A percentile compares a stretch with the other conserved stretches of the same genome.
These are phyloP conservation scores for Lentinula edodes DNA, from an alignment of 768 basidiomycete genomes.

Conservation along the genomic window DNA sequence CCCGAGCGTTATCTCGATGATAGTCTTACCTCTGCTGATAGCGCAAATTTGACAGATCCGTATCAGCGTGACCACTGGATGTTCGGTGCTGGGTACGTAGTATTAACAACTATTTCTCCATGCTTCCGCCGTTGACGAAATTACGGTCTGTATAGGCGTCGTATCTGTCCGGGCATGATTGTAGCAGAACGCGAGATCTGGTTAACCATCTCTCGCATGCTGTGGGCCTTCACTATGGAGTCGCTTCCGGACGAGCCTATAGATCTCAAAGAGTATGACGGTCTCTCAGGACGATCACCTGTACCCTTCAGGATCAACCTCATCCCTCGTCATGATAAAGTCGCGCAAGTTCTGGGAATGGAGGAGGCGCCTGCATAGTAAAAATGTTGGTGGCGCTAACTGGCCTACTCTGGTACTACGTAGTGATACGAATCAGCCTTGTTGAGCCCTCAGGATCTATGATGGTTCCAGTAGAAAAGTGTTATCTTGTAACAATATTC, in stretches of 20 bases:
- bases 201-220: slow-evolving; percentile 27
- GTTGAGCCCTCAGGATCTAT: no score
- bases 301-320: slow-evolving; percentile 22
- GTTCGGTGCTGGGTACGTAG: slow-evolving; percentile 29
- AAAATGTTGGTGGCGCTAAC: neutral
- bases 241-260: slow-evolving; percentile 26
- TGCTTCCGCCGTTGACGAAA: neutral
- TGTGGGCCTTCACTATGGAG: slow-evolving; percentile 27
- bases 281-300: slow-evolving; percentile 25
- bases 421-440: no score
- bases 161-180: slow-evolving; percentile 28
- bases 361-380: neutral
- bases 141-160: slow-evolving; percentile 12
- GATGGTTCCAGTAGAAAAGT: no score
- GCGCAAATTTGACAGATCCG: slow-evolving; percentile 22
- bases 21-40: slow-evolving; percentile 21
- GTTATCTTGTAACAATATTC: no score
- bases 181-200: slow-evolving; percentile 29
- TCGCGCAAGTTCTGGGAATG: slow-evolving; percentile 7
- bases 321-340: slow-evolving; percentile 11
- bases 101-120: neutral
- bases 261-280: slow-evolving; percentile 28
- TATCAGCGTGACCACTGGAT: slow-evolving; percentile 29
- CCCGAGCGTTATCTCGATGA: slow-evolving; percentile 31
- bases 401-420: no score